Conservation (phyloP, 2,329 filamentous ascomycete species). For the Fusarium pseudograminearum region DNA sequence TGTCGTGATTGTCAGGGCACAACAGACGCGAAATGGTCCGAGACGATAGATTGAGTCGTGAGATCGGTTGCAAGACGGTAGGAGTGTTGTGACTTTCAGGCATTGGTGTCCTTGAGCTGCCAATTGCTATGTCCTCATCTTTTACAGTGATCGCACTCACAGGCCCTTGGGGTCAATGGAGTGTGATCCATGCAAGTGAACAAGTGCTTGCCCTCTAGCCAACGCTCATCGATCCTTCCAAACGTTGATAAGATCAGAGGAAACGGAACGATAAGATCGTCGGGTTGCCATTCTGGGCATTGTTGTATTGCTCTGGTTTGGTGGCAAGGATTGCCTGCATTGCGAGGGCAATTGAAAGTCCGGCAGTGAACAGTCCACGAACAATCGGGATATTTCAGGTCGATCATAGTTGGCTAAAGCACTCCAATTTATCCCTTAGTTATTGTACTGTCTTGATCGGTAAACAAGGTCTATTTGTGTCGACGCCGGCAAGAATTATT, state of each 20-base stretch:
- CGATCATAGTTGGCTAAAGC: background rate
- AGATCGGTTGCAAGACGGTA: fast-evolving
- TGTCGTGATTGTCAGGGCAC: fast-evolving
- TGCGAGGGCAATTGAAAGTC: background rate
- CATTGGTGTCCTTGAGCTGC: background rate
- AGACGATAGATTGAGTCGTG: background rate
- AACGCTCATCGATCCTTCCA: background rate
- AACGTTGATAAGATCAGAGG: too few species aligned
- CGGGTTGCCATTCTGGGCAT: background rate
- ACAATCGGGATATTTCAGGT: fast-evolving
- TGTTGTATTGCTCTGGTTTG: background rate
- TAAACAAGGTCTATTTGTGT: fast-evolving
- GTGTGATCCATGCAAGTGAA: background rate
- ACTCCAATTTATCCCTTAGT: too few species aligned
- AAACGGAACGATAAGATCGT: too few species aligned
- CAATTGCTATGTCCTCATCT: too few species aligned
- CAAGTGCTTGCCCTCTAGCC: background rate
- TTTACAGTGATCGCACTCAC: background rate
- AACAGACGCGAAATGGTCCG: fast-evolving
- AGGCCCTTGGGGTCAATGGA: background rate
- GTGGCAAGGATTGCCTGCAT: too few species aligned
- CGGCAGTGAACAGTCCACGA: background rate
- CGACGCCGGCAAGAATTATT: fast-evolving
- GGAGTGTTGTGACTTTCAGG: background rate
- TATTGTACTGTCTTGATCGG: fast-evolving